Base-by-base conservation (phyloP, 2,329 filamentous ascomycete genomes). In the Epichloe sibirici region DNA sequence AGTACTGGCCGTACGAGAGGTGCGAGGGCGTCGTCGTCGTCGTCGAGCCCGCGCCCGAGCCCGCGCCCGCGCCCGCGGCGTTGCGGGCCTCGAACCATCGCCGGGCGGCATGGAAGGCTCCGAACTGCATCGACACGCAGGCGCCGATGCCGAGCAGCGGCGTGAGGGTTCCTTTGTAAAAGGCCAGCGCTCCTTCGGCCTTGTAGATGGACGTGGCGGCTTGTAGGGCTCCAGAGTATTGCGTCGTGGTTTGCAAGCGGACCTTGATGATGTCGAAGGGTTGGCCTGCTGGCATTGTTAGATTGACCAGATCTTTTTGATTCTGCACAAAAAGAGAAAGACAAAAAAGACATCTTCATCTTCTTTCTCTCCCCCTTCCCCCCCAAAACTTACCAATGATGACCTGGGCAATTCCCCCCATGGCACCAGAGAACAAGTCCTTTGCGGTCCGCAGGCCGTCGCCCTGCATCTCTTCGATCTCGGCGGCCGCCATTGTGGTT, bases 121-220 rank as follows among this genome's bases (percentile, higher is more conserved):
- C 93, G 69, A 98, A 98, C 75, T 98, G 93, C 62, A 98, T 86
- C n/a, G 90, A 96, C 45, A 93, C 90, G 68, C 93, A 98, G 60
- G 93, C 93, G 61, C 93, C 93, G 65, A 98, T 97, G 59, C 93
- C 93, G 53, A 98, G 81, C 52, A 98, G 77, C 0, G 93, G 93
- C 5, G 93, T 97, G 53, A 98, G 76, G 0, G 93, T 97, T 63
- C 93, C 93, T 72, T 98, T 98, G 81, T 98, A 98, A 75, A 98
- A 98, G 53, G 93, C 93, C 12, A 87, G 72, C 2, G 90, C 77
- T 2, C 93, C 93, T 69, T 98, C 93, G 63, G 88, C 85, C 63
- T 81, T 83, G 71, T 88, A 88, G 72, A 98, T 97, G 57, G 85
- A 81, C 49, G 78, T 78, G 7, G 90, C 93, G 59, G 88, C 88